Conservation (phyloP, 225 moss, liverwort and hornwort species). For the Lunularia cruciata region DNA sequence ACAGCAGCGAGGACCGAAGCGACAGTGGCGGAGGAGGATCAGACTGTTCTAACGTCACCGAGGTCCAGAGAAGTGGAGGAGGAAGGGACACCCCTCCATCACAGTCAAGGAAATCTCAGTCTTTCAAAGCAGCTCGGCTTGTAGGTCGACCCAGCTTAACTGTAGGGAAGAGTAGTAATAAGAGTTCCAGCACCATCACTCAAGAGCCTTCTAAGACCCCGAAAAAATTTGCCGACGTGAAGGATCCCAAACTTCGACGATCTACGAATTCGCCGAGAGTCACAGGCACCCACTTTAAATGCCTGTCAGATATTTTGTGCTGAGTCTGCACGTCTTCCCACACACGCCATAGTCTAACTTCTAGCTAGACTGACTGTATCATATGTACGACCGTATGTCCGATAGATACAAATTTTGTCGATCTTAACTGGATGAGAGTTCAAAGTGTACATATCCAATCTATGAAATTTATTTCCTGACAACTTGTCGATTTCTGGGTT, state of each 20-base stretch:
- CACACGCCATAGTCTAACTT: background rate
- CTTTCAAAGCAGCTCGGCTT: slow-evolving; percentile 4
- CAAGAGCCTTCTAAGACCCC: slow-evolving; percentile 1
- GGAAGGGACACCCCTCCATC: background rate
- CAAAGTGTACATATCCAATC: background rate
- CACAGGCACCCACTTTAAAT: slow-evolving; percentile 30
- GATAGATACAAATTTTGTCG: background rate
- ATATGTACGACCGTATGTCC: background rate
- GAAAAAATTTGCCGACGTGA: slow-evolving; percentile 8
- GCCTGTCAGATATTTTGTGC: slow-evolving; percentile 34
- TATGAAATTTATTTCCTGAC: too few relatives aligned
- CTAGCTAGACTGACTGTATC: background rate
- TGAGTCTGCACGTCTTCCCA: background rate
- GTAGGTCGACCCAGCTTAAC: slow-evolving; percentile 4
- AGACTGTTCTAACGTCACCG: slow-evolving; percentile 16
- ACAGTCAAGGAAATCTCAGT: slow-evolving; percentile 8
- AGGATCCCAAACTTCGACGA: slow-evolving; percentile 28
- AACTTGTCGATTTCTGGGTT: too few relatives aligned
- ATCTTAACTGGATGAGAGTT: background rate
- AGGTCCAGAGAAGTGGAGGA: slow-evolving; percentile 10
- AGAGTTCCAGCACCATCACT: too few relatives aligned
- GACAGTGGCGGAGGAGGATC: slow-evolving; percentile 16
- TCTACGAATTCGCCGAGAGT: slow-evolving; percentile 24
- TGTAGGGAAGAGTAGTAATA: slow-evolving; percentile 12
- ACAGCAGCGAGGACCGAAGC: background rate